A percentile compares a stretch with the other conserved stretches of the same genome.
phyloP scores from a whole-genome alignment of 2,329 filamentous ascomycete genomes.

The Sporothrix curviconia region DNA sequence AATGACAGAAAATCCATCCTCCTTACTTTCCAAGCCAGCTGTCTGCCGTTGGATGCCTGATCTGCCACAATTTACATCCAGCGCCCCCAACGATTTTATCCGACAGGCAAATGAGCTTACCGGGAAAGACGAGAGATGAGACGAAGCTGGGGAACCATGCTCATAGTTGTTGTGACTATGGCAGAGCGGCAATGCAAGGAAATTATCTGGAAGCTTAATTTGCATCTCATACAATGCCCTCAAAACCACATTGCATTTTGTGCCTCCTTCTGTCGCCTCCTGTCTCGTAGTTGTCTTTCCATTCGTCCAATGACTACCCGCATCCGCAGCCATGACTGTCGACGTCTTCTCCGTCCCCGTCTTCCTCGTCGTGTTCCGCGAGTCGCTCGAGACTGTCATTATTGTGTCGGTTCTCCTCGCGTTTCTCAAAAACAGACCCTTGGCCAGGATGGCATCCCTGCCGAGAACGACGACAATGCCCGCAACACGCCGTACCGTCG shows the following conservation, averaged over 20 bases:
- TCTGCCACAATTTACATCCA: neutral
- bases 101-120: neutral
- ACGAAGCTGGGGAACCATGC: neutral
- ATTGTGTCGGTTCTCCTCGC: slow-evolving; percentile 81
- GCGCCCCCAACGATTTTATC: neutral
- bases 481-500: slow-evolving; percentile 60
- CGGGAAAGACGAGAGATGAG: neutral
- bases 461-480: slow-evolving; percentile 62
- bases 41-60: neutral
- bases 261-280: no score
- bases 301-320: no score
- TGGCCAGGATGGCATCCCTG: neutral
- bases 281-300: no score
- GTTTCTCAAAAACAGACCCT: slow-evolving; percentile 37
- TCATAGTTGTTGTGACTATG: neutral
- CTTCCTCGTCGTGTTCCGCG: slow-evolving; percentile 85
- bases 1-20: no score
- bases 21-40: no score
- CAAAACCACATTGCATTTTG: no score
- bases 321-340: no score
- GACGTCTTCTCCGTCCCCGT: slow-evolving; percentile 38
- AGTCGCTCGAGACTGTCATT: slow-evolving; percentile 74
- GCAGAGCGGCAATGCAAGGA: no score
- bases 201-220: no score
- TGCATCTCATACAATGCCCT: no score